Percentiles rank a stretch among this genome's conserved stretches.
Evolutionary conservation across 1,284 basidiomycete genomes (phyloP).

Genomic region (Blastosporella zonata): DNA sequence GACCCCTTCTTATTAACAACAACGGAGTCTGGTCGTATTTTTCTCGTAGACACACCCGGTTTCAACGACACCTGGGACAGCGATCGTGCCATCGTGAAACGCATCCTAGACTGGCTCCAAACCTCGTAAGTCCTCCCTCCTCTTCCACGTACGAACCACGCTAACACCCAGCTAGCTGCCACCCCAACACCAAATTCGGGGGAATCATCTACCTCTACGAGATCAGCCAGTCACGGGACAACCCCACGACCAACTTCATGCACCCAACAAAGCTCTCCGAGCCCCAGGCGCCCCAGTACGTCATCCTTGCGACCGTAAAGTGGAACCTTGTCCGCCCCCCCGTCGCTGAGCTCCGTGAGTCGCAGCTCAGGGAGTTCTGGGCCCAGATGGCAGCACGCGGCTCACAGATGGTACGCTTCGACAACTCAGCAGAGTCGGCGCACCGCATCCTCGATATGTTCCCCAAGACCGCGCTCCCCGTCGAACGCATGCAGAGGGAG

Average conservation of each 20-base stretch:
- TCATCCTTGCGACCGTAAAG: conserved; percentile 32
- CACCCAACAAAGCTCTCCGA: conserved; percentile 26
- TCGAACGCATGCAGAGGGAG: conserved; percentile 14
- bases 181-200: conserved; percentile 18
- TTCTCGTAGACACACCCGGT: conserved; percentile 27
- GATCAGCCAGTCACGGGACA: conserved; percentile 24
- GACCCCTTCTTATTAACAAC: conserved; percentile 3
- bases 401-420: conserved; percentile 14
- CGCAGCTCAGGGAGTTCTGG: conserved; percentile 21
- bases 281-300: conserved; percentile 17
- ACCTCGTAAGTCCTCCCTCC: conserved; percentile 16
- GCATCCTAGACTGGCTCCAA: conserved; percentile 23
- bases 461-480: conserved; percentile 1
- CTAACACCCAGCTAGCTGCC: conserved; percentile 13
- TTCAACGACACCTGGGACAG: conserved; percentile 24
- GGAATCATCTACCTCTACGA: conserved; percentile 30
- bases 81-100: conserved; percentile 21
- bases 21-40: conserved; percentile 8
- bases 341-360: conserved; percentile 20
- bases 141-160: not conserved
- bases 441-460: conserved; percentile 11
- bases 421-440: conserved; percentile 13
- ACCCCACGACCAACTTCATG: conserved; percentile 18
- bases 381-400: conserved; percentile 10
- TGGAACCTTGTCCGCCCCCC: conserved; percentile 25